Evolutionary conservation across 805 yeast species (phyloP).

Genomic region (Teunomyces gatunensis): DNA sequence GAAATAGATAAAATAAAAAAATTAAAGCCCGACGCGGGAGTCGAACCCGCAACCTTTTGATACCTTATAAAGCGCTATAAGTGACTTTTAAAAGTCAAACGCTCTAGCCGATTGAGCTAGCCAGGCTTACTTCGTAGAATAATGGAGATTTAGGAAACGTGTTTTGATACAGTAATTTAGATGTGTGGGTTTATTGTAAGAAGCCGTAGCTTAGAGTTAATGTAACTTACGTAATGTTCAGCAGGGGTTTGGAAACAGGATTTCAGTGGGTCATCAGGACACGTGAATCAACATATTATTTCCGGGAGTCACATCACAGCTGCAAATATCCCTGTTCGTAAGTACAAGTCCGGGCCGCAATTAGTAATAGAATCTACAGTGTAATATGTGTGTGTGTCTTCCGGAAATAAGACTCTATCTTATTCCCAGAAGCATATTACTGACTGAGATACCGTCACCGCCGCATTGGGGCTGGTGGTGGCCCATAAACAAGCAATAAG

Average conservation of each 20-base stretch:
- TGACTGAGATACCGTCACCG: not conserved
- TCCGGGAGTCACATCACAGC: not conserved
- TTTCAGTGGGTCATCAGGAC: too few species aligned
- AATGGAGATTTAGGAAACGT: not conserved
- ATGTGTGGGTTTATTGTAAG: too few species aligned
- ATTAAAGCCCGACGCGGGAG: slow-evolving; percentile 7
- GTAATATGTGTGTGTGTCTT: not conserved
- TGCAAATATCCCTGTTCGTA: not conserved
- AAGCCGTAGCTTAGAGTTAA: too few species aligned
- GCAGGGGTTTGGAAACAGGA: too few species aligned
- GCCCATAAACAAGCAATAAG: not conserved
- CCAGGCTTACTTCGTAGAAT: slow-evolving; percentile 2
- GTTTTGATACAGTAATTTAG: not conserved
- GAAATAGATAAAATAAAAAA: not conserved
- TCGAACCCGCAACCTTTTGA: slow-evolving; percentile 9
- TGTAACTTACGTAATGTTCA: too few species aligned
- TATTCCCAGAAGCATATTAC: not conserved
- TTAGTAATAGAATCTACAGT: not conserved
- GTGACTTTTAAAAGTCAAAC: slow-evolving; percentile 6
- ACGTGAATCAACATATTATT: not conserved
- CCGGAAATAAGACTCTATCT: not conserved
- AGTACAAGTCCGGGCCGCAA: slow-evolving; percentile 1
- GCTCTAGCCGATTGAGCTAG: slow-evolving; percentile 8
- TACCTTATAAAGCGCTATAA: slow-evolving; percentile 3
- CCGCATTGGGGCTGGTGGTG: not conserved